Base-by-base conservation (phyloP, 768 basidiomycete species). In the Aureoboletus auriporus region DNA sequence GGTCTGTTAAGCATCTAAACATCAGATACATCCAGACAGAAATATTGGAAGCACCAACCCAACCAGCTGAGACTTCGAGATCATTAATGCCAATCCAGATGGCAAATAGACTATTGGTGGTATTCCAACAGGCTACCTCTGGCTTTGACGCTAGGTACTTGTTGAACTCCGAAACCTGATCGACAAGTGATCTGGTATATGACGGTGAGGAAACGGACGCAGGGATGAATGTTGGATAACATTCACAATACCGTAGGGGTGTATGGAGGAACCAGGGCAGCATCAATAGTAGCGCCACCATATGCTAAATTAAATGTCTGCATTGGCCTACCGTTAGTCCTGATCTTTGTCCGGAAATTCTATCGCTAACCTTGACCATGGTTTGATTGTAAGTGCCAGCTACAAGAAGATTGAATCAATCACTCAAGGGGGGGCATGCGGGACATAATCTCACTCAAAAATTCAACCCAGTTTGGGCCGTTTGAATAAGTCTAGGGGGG, bases 61-160 rank as follows among this genome's bases (percentile, higher is more conserved):
- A 60, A 40, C 44, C 20, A 9, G 7, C 28, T 6, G 48, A 58
- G 34, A 27, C 50, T 27, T 54, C 49, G 29, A 86, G 74, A 55
- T 86, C 84, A 55, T 86, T 86, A 54, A 86, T 80, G 1, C 85
- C 84, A 48, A 87, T 84, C 74, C 75, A 86, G n/a, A 85, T 64
- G 0, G 78, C 78, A 63, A 87, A 86, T 40, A 86, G 56, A 44
- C 82, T 59, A 56, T 85, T 79, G 5, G 59, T 54, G 47, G 75
- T 74, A 20, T 74, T 73, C 85, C 84, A 86, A 0, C 77, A 74
- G 1, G 78, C 74, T 2, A 63, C 66, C 7, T 71, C 61, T 0
- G 82, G 82, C 59, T 78, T 79, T 33, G 56, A 66, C 2, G 71
- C 77, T 1, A 71, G 74, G 8, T 70, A 65, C n/a, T 51, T 55